Evolutionary conservation across 805 yeast genomes (phyloP).

Genomic region (Pichia ethanolica): DNA sequence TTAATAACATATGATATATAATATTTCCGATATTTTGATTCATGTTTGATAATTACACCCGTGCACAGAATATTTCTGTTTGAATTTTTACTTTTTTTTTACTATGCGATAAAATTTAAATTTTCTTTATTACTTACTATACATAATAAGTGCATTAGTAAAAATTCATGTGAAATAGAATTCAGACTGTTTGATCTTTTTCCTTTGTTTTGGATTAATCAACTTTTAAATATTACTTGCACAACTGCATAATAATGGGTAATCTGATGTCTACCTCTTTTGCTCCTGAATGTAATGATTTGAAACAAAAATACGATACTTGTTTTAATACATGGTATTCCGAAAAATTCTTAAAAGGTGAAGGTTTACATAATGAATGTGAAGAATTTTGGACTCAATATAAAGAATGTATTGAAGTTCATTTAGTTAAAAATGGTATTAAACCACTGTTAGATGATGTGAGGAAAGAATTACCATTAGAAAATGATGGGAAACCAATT

Average conservation of each 20-base stretch:
- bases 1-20: too few relatives aligned
- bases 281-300: conserved; percentile 93
- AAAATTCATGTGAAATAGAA: too few relatives aligned
- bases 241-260: conserved; percentile 40
- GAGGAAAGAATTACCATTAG: conserved; percentile 83
- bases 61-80: too few relatives aligned
- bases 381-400: conserved; percentile 83
- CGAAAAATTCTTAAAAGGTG: conserved; percentile 66
- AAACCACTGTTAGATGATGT: conserved; percentile 83
- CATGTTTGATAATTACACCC: too few relatives aligned
- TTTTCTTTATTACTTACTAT: too few relatives aligned
- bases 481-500: conserved; percentile 47
- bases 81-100: too few relatives aligned
- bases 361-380: conserved; percentile 74
- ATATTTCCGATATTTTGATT: too few relatives aligned
- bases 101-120: too few relatives aligned
- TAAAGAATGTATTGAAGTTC: conserved; percentile 75
- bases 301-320: conserved; percentile 79
- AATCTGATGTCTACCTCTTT: conserved; percentile 76
- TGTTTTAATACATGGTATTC: conserved; percentile 96
- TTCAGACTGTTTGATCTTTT: too few relatives aligned
- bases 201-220: too few relatives aligned
- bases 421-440: conserved; percentile 65
- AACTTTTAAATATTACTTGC: too few relatives aligned
- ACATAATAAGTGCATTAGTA: too few relatives aligned